phyloP scores from a whole-genome alignment of 2,329 filamentous ascomycete genomes.

The Ophiocordyceps camponoti-leonardi region DNA sequence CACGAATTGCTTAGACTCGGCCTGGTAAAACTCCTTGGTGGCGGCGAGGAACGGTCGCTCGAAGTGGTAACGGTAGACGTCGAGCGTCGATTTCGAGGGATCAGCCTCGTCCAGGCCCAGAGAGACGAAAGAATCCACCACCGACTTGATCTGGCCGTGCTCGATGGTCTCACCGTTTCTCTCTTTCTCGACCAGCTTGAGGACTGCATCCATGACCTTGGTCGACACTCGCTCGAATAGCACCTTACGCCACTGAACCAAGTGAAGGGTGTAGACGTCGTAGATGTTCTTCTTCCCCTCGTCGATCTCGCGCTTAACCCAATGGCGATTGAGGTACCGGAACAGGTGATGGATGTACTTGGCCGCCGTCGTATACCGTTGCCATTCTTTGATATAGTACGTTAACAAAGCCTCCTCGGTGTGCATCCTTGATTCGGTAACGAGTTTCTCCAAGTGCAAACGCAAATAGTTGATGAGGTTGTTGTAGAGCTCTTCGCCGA shows the following conservation, averaged over 20 bases:
- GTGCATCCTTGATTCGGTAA: conserved; percentile 58
- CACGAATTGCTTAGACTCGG: conserved; percentile 86
- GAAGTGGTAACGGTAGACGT: conserved; percentile 86
- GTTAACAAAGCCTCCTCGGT: conserved; percentile 76
- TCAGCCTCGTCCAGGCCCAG: conserved; percentile 88
- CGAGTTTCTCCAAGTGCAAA: conserved; percentile 54
- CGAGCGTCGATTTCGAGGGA: conserved; percentile 80
- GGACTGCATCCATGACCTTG: conserved; percentile 87
- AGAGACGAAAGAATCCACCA: conserved; percentile 92
- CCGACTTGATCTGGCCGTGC: conserved; percentile 88
- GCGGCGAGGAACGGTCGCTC: conserved; percentile 81
- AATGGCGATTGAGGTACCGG: conserved; percentile 89
- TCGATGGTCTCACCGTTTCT: conserved; percentile 96
- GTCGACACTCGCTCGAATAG: conserved; percentile 70
- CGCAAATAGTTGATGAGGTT: conserved; percentile 77
- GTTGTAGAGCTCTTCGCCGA: conserved; percentile 91
- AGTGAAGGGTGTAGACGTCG: conserved; percentile 91
- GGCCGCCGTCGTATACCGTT: conserved; percentile 82
- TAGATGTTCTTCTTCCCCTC: conserved; percentile 97
- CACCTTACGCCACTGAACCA: conserved; percentile 88
- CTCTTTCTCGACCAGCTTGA: conserved; percentile 93
- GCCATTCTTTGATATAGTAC: conserved; percentile 96
- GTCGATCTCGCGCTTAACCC: conserved; percentile 98
- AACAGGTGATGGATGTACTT: conserved; percentile 98
- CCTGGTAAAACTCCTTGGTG: conserved; percentile 72